phyloP scores from a whole-genome alignment of 139 green algal species.

The Micromonas commoda region DNA sequence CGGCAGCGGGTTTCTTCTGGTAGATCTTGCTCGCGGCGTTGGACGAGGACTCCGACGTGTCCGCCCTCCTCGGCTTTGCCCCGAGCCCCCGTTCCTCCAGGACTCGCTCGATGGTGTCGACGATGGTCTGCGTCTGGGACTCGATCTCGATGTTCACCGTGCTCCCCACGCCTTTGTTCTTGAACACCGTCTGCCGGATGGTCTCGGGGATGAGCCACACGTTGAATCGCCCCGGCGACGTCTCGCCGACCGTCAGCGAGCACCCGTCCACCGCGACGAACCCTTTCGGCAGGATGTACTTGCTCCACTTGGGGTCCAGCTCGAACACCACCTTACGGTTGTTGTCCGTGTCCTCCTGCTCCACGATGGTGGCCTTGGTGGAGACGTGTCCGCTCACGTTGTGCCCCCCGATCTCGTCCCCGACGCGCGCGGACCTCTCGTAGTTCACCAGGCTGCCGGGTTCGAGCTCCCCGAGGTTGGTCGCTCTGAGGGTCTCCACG shows the following conservation, averaged over 20 bases:
- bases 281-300: conserved; percentile 92
- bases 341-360: conserved; percentile 57
- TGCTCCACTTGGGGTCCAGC: conserved; percentile 59
- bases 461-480: conserved; percentile 69
- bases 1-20: too few relatives aligned
- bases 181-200: conserved; percentile 42
- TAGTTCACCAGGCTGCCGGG: conserved; percentile 68
- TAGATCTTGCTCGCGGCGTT: too few relatives aligned
- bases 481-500: conserved; percentile 81
- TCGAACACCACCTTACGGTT: conserved; percentile 68
- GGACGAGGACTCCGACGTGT: too few relatives aligned
- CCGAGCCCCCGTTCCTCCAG: conserved; percentile 40
- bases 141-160: conserved; percentile 87
- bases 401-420: conserved; percentile 93
- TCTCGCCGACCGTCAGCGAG: conserved; percentile 73
- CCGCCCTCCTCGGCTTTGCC: too few relatives aligned
- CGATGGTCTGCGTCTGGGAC: conserved; percentile 80
- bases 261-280: conserved; percentile 89
- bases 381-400: conserved; percentile 82
- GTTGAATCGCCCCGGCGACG: conserved; percentile 51
- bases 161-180: conserved; percentile 52
- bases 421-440: conserved; percentile 59
- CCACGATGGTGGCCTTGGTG: conserved; percentile 15
- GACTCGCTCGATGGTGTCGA: conserved; percentile 84
- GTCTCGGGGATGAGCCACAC: conserved; percentile 96